Percentiles rank a stretch among this genome's conserved stretches.
Evolutionary conservation across 2,329 filamentous ascomycete species (phyloP).

Genomic region (Leptographium wingfieldii): DNA sequence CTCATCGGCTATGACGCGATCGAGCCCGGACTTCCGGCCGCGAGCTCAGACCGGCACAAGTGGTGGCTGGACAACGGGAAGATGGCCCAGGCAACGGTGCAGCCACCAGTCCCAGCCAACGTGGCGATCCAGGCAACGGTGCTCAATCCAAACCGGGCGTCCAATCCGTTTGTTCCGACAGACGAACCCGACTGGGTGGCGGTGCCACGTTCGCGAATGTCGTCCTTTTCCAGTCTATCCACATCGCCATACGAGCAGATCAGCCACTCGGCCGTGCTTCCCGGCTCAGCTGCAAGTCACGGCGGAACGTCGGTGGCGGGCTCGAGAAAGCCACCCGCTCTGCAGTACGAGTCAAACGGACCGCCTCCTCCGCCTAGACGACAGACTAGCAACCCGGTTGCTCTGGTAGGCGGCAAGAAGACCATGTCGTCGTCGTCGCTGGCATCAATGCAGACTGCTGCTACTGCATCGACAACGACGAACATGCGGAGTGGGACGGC

Average conservation of each 20-base stretch:
- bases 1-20: constrained; percentile 71
- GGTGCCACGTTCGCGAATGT: constrained; percentile 42
- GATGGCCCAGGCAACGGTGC: constrained; percentile 60
- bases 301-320: constrained; percentile 9
- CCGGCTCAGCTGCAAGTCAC: constrained; percentile 32
- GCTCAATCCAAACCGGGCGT: constrained; percentile 59
- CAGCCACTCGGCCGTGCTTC: constrained; percentile 33
- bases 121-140: constrained; percentile 39
- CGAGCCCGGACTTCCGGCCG: constrained; percentile 60
- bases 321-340: constrained; percentile 24
- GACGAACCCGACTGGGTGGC: constrained; percentile 78
- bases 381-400: constrained; percentile 10
- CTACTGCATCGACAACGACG: neutral
- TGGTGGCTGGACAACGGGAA: constrained; percentile 62
- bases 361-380: constrained; percentile 23
- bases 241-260: constrained; percentile 48
- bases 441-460: constrained; percentile 26
- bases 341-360: constrained; percentile 19
- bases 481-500: neutral
- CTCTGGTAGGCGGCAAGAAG: constrained; percentile 4
- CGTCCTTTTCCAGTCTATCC: constrained; percentile 43
- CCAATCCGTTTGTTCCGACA: constrained; percentile 68
- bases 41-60: constrained; percentile 55
- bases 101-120: constrained; percentile 42
- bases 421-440: constrained; percentile 15